Percentiles rank a stretch among this genome's conserved stretches.
phyloP scores from a whole-genome alignment of 192 early-diverging fungal species.

The Fimicolochytrium jonesii region DNA sequence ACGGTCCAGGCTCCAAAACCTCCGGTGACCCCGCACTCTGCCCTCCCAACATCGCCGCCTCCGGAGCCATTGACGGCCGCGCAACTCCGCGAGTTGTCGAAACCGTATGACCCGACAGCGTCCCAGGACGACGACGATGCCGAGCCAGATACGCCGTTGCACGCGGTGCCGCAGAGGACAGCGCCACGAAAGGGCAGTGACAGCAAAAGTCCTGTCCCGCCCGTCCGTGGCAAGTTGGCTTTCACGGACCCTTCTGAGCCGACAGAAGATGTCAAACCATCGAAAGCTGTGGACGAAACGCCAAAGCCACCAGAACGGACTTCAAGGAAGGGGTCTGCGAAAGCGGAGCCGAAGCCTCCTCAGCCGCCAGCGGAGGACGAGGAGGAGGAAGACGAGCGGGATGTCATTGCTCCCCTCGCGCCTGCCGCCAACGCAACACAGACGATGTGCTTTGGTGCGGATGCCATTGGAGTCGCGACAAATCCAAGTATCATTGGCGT shows the following conservation, averaged over 20 bases:
- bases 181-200: neutral
- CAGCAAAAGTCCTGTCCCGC: neutral
- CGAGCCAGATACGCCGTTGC: slow-evolving; percentile 3
- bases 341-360: slow-evolving; percentile 2
- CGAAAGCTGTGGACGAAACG: neutral
- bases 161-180: neutral
- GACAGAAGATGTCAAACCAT: too few relatives aligned
- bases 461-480: slow-evolving; percentile 20
- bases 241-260: too few relatives aligned
- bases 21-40: neutral
- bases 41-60: neutral
- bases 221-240: too few relatives aligned
- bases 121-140: slow-evolving; percentile 1
- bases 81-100: slow-evolving; percentile 10
- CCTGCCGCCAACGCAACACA: neutral
- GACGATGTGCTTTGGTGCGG: slow-evolving; percentile 11
- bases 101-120: slow-evolving; percentile 25
- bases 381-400: neutral
- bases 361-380: neutral
- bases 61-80: slow-evolving; percentile 2
- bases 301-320: slow-evolving; percentile 1
- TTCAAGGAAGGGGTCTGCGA: neutral
- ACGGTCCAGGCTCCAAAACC: slow-evolving; percentile 10
- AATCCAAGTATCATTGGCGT: slow-evolving; percentile 16
- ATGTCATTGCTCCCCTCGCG: slow-evolving; percentile 2